A percentile compares a stretch with the other conserved stretches of the same genome.
phyloP scores from a whole-genome alignment of 768 basidiomycete species.

The Naganishia kalamii region DNA sequence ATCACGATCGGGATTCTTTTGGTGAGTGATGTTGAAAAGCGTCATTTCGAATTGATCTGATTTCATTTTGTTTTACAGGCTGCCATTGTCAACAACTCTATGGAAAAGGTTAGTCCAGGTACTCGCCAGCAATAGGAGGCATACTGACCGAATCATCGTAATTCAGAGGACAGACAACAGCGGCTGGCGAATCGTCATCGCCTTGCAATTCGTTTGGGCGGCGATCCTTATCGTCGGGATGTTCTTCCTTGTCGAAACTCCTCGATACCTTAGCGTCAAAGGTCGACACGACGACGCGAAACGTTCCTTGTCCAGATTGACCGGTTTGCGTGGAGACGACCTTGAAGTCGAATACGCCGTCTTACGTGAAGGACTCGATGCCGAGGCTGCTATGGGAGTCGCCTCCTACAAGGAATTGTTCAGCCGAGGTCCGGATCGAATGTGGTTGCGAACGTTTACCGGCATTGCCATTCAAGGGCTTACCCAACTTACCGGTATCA shows the following conservation, averaged over 20 bases:
- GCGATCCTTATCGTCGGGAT: constrained; percentile 60
- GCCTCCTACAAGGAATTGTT: constrained; percentile 55
- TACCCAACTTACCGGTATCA: neutral
- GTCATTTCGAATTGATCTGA: neutral
- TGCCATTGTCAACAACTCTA: constrained; percentile 72
- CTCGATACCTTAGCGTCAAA: constrained; percentile 65
- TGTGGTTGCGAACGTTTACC: constrained; percentile 61
- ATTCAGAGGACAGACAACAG: constrained; percentile 53
- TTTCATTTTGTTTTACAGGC: constrained; percentile 46
- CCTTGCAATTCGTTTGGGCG: constrained; percentile 66
- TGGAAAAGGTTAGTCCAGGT: constrained; percentile 62
- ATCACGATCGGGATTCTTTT: constrained; percentile 49
- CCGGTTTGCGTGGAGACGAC: constrained; percentile 58
- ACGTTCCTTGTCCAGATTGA: constrained; percentile 60
- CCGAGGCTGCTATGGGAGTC: constrained; percentile 64
- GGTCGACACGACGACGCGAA: constrained; percentile 56
- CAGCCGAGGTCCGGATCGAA: constrained; percentile 48
- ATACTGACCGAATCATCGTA: neutral
- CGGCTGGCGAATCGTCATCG: constrained; percentile 60
- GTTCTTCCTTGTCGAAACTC: constrained; percentile 71
- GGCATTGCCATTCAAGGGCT: neutral
- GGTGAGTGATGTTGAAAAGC: neutral
- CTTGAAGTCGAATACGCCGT: constrained; percentile 24
- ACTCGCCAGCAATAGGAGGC: constrained; percentile 35
- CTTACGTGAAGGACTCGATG: constrained; percentile 48